These are phyloP conservation scores for Cerrena zonata DNA, from an alignment of 1,284 basidiomycete species.

Conservation along the genomic window DNA sequence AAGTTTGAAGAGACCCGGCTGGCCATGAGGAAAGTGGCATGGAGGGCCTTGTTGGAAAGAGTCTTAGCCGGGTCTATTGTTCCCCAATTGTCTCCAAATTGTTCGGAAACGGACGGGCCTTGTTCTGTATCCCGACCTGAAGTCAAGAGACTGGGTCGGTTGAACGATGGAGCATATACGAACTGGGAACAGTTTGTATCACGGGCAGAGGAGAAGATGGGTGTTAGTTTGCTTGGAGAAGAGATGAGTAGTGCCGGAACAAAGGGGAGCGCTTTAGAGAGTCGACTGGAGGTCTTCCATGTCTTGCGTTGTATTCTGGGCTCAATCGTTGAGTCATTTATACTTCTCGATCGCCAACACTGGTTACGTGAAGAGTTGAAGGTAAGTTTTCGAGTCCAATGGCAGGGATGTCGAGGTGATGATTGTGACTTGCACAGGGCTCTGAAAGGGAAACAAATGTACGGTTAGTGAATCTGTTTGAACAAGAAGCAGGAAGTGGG, in stretches of 20 bases:
- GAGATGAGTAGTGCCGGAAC: too few species aligned
- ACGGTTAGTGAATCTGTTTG: constrained; percentile 58
- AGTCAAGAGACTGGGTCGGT: constrained; percentile 25
- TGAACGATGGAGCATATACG: constrained; percentile 30
- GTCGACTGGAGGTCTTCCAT: constrained; percentile 34
- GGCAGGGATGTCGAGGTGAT: not conserved
- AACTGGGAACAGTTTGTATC: constrained; percentile 31
- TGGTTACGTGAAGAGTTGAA: constrained; percentile 30
- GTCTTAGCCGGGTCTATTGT: constrained; percentile 8
- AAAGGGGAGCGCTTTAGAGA: constrained; percentile 19
- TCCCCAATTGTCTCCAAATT: not conserved
- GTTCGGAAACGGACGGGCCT: not conserved
- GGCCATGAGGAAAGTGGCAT: constrained; percentile 58
- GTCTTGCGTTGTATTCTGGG: constrained; percentile 36
- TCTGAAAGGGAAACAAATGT: constrained; percentile 30
- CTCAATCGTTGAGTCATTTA: constrained; percentile 35
- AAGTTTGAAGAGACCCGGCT: constrained; percentile 30
- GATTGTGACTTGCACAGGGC: constrained; percentile 7
- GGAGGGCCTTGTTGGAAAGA: constrained; percentile 46
- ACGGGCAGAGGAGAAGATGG: not conserved
- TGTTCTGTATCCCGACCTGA: not conserved
- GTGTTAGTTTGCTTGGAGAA: constrained; percentile 1
- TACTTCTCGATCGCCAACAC: constrained; percentile 34
- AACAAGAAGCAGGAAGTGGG: constrained; percentile 59
- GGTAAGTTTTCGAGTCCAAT: constrained; percentile 8